Percentiles rank a stretch among this genome's conserved stretches.
Conservation (phyloP, 495 filamentous ascomycete genomes). For the Trichocladium antarcticum region DNA sequence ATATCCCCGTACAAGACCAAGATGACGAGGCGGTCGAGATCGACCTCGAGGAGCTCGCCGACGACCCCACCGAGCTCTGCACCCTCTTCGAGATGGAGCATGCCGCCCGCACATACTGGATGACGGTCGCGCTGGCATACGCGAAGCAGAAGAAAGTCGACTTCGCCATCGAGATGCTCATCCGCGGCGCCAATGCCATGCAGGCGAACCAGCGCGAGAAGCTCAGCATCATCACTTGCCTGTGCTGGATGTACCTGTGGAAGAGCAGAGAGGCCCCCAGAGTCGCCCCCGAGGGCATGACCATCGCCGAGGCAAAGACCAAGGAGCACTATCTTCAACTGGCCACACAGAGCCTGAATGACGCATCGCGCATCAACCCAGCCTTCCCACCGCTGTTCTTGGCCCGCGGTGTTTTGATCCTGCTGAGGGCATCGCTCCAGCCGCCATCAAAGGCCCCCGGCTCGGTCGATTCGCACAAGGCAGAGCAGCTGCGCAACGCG, state of each 20-base stretch:
- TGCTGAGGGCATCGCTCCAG: conserved; percentile 78
- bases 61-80: conserved; percentile 93
- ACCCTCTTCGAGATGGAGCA: conserved; percentile 85
- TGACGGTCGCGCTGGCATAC: conserved; percentile 92
- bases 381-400: conserved; percentile 78
- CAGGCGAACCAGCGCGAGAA: conserved; percentile 67
- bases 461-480: conserved; percentile 60
- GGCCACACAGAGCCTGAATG: conserved; percentile 84
- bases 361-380: conserved; percentile 87
- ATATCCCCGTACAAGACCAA: conserved; percentile 74
- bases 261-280: conserved; percentile 88
- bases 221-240: conserved; percentile 66
- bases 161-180: conserved; percentile 86
- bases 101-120: conserved; percentile 81
- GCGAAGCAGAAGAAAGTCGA: conserved; percentile 89
- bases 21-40: conserved; percentile 86
- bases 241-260: conserved; percentile 87
- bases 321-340: conserved; percentile 88
- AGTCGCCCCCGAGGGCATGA: conserved; percentile 48
- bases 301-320: conserved; percentile 60
- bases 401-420: conserved; percentile 79
- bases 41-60: conserved; percentile 75
- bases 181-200: conserved; percentile 67
- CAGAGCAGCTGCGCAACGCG: conserved; percentile 67
- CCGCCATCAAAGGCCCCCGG: conserved; percentile 57